phyloP scores from a whole-genome alignment of 148 eudicot species.

The Silene uniflora region DNA sequence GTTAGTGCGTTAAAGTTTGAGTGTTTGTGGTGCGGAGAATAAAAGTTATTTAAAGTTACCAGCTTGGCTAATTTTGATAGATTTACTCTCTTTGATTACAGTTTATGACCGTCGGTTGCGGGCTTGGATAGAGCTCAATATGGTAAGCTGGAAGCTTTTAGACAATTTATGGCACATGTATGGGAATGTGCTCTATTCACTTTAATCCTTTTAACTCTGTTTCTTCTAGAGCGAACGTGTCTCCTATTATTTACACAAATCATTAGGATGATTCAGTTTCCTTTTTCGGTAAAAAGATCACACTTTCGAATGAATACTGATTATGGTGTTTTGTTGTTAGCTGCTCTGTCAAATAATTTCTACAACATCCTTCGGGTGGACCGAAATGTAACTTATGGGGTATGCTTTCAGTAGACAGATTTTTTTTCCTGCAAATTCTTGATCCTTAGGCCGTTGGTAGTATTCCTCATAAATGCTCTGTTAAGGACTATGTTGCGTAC shows the following conservation, averaged over 20 bases:
- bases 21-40: background rate
- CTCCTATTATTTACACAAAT: background rate
- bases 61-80: background rate
- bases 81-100: constrained; percentile 18
- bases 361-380: constrained; percentile 76
- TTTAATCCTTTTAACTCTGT: background rate
- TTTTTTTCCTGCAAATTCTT: no score
- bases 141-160: no score
- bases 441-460: no score
- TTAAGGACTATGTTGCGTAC: no score
- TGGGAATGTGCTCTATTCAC: no score
- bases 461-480: no score
- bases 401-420: no score
- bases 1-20: no score
- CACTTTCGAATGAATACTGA: constrained; percentile 1
- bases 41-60: background rate
- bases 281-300: background rate
- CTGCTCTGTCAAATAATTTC: constrained; percentile 53
- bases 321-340: constrained; percentile 33
- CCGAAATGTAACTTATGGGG: constrained; percentile 66
- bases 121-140: constrained; percentile 28
- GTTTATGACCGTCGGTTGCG: constrained; percentile 30
- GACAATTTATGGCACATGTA: no score
- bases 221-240: background rate
- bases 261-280: background rate